Percentiles rank a stretch among this genome's conserved stretches.
Evolutionary conservation across 306 rosid genomes (phyloP).

Genomic region (Inga oerstediana): DNA sequence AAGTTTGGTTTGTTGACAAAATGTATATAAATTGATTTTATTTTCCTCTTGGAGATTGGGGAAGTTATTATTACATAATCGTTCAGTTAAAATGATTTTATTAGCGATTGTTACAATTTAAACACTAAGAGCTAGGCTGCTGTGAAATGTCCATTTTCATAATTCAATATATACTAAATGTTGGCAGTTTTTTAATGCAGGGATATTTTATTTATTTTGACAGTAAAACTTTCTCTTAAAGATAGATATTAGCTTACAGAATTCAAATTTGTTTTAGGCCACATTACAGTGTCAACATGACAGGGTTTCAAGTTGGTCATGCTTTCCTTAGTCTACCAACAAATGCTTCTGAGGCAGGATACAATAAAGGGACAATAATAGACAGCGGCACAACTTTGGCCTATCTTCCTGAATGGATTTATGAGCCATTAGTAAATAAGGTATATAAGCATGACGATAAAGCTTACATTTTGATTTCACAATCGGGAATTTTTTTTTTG

Average conservation of each 20-base stretch:
- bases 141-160: constrained; percentile 17
- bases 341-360: constrained; percentile 66
- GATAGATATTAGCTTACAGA: constrained; percentile 28
- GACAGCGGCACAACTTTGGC: constrained; percentile 99
- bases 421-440: constrained; percentile 74
- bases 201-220: constrained; percentile 24
- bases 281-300: constrained; percentile 92
- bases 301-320: constrained; percentile 85
- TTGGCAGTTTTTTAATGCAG: constrained; percentile 10
- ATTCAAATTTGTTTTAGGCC: constrained; percentile 57
- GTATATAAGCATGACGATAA: constrained; percentile 41
- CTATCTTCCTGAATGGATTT: constrained; percentile 88
- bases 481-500: not conserved
- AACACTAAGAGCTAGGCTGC: not conserved
- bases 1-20: too few species aligned
- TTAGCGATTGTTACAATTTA: not conserved
- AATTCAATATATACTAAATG: constrained; percentile 23
- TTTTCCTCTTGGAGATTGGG: not conserved
- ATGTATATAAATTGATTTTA: too few species aligned
- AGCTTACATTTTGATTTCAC: constrained; percentile 23
- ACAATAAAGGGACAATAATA: constrained; percentile 85
- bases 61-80: not conserved
- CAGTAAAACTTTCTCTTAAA: not conserved
- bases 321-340: constrained; percentile 57
- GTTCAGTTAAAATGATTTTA: not conserved